phyloP scores from a whole-genome alignment of 345 rosid species.

The Bruguiera parviflora region DNA sequence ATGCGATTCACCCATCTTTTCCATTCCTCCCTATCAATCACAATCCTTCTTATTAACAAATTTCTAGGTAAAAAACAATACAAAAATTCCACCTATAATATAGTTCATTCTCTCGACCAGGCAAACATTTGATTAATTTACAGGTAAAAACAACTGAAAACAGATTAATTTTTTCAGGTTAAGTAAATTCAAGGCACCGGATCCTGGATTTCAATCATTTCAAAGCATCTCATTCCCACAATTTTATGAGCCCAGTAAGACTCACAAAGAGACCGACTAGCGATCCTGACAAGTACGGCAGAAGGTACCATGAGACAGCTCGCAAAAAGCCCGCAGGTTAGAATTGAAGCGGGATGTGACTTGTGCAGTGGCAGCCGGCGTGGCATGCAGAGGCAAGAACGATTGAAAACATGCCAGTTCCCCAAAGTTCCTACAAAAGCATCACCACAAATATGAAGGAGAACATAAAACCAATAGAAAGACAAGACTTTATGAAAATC shows the following conservation, averaged over 20 bases:
- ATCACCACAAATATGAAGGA: not conserved
- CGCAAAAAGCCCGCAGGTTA: slow-evolving; percentile 76
- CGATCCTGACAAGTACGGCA: slow-evolving; percentile 94
- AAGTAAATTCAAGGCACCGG: slow-evolving; percentile 18
- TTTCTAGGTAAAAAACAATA: slow-evolving; percentile 12
- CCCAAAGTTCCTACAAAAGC: slow-evolving; percentile 60
- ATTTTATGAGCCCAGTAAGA: slow-evolving; percentile 46
- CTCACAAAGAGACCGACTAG: slow-evolving; percentile 88
- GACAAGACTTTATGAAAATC: not conserved
- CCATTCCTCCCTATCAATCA: slow-evolving; percentile 75
- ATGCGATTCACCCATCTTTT: slow-evolving; percentile 86
- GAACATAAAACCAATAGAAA: not conserved
- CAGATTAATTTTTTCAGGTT: not conserved
- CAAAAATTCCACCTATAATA: slow-evolving; percentile 12
- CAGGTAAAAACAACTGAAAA: not conserved
- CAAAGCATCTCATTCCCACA: slow-evolving; percentile 9
- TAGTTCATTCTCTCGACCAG: not conserved
- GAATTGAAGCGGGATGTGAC: slow-evolving; percentile 66
- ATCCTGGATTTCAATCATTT: slow-evolving; percentile 17
- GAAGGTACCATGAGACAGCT: slow-evolving; percentile 98
- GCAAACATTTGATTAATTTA: not conserved
- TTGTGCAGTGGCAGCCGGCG: slow-evolving; percentile 34
- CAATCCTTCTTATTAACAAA: slow-evolving; percentile 52
- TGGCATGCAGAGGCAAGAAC: slow-evolving; percentile 60
- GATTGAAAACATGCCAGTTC: slow-evolving; percentile 72